Conservation (phyloP, 1,284 basidiomycete genomes). For the Fomitopsis pinicola region DNA sequence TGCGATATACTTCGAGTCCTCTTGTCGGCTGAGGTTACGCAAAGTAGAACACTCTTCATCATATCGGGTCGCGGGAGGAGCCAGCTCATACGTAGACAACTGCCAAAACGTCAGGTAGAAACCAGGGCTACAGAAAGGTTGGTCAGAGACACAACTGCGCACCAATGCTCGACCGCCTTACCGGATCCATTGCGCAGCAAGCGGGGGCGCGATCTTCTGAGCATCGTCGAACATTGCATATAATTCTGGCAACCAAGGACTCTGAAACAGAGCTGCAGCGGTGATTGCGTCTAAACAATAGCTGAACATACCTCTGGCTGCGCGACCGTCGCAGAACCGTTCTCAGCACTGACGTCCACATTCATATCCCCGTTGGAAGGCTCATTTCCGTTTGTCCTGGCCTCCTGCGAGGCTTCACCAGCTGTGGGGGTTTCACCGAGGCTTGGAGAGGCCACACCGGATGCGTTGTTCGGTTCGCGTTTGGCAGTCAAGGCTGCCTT, state of each 20-base stretch:
- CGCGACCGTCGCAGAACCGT: background rate
- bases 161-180: slow-evolving; percentile 31
- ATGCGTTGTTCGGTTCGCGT: slow-evolving; percentile 57
- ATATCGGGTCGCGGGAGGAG: slow-evolving; percentile 65
- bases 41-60: slow-evolving; percentile 64
- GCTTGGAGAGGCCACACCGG: slow-evolving; percentile 59
- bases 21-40: slow-evolving; percentile 53
- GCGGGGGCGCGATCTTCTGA: slow-evolving; percentile 60
- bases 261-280: slow-evolving; percentile 32
- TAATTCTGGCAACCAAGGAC: slow-evolving; percentile 75
- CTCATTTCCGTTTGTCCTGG: slow-evolving; percentile 35
- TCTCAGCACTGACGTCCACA: slow-evolving; percentile 32
- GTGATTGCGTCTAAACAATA: background rate
- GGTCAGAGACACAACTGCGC: background rate
- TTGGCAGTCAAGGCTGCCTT: slow-evolving; percentile 74
- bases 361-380: slow-evolving; percentile 24
- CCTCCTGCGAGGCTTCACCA: slow-evolving; percentile 24
- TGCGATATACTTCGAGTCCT: slow-evolving; percentile 51
- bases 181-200: slow-evolving; percentile 68
- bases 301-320: background rate
- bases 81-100: slow-evolving; percentile 82
- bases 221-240: slow-evolving; percentile 66
- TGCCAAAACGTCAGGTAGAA: slow-evolving; percentile 98
- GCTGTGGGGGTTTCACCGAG: slow-evolving; percentile 34
- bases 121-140: slow-evolving; percentile 52